A percentile compares a stretch with the other conserved stretches of the same genome.
Conservation (phyloP, 192 early-diverging fungal species). For the Mortierella claussenii region DNA sequence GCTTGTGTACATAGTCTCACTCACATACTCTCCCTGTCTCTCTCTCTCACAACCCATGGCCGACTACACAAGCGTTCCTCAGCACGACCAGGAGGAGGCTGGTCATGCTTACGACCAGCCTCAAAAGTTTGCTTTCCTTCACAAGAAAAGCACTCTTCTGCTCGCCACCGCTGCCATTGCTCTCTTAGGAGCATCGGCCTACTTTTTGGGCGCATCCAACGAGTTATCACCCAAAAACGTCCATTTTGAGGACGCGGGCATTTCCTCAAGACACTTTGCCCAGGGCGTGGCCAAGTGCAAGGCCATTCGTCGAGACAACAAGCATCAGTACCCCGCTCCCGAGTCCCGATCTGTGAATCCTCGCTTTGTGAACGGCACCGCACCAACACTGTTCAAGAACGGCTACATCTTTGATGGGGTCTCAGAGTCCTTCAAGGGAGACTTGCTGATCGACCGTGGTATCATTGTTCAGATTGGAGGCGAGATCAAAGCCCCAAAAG, state of each 20-base stretch:
- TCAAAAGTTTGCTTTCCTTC: conserved; percentile 28
- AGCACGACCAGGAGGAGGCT: conserved; percentile 45
- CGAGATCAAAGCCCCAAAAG: conserved; percentile 47
- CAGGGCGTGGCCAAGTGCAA: conserved; percentile 44
- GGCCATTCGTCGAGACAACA: conserved; percentile 27
- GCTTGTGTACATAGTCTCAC: not conserved
- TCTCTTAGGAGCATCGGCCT: conserved; percentile 39
- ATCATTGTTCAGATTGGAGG: conserved; percentile 62
- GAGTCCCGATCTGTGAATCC: conserved; percentile 55
- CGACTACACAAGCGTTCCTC: conserved; percentile 39
- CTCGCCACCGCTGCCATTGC: conserved; percentile 45
- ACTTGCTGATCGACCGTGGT: conserved; percentile 67
- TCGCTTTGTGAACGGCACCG: conserved; percentile 50
- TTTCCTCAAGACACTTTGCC: conserved; percentile 36
- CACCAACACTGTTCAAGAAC: conserved; percentile 65
- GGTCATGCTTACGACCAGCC: conserved; percentile 30
- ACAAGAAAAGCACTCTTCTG: conserved; percentile 41
- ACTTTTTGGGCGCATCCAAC: conserved; percentile 39
- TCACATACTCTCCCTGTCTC: not conserved
- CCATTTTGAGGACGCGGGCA: conserved; percentile 40
- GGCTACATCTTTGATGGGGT: conserved; percentile 69
- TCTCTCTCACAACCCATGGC: conserved; percentile 32
- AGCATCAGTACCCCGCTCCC: conserved; percentile 23
- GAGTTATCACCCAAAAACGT: conserved; percentile 37
- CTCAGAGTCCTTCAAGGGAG: conserved; percentile 43